A percentile compares a stretch with the other conserved stretches of the same genome.
Conservation (phyloP, 768 basidiomycete genomes). For the Rickenella mellea region DNA sequence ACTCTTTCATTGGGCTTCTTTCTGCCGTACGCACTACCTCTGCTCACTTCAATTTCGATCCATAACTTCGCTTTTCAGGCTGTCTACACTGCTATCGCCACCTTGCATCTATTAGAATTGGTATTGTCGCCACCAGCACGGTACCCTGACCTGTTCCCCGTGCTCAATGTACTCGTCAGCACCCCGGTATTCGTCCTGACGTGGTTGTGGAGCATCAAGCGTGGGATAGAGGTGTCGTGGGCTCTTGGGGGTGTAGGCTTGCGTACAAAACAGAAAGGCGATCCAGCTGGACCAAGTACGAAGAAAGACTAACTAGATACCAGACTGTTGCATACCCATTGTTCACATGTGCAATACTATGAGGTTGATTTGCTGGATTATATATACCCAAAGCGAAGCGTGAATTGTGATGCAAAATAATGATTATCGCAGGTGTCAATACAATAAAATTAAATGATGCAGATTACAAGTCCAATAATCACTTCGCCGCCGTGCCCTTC, state of each 20-base stretch:
- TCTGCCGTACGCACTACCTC: constrained; percentile 1
- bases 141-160: constrained; percentile 79
- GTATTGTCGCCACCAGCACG: constrained; percentile 54
- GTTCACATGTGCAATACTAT: no score
- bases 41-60: constrained; percentile 43
- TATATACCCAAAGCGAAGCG: no score
- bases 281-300: no score
- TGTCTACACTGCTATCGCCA: constrained; percentile 43
- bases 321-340: no score
- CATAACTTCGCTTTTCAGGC: constrained; percentile 26
- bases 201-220: constrained; percentile 89
- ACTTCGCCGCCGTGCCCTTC: constrained; percentile 20
- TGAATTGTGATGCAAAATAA: no score
- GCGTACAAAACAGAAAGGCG: no score
- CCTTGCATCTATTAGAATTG: constrained; percentile 58
- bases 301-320: no score
- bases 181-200: constrained; percentile 70
- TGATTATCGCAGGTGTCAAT: no score
- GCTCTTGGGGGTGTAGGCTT: constrained; percentile 53
- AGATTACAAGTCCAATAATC: no score
- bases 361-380: no score
- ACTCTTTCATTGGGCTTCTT: constrained; percentile 28
- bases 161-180: constrained; percentile 75
- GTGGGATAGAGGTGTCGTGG: constrained; percentile 75
- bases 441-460: no score